phyloP scores from a whole-genome alignment of 176 grass and related monocot genomes.

The Cenchrus purpureus region DNA sequence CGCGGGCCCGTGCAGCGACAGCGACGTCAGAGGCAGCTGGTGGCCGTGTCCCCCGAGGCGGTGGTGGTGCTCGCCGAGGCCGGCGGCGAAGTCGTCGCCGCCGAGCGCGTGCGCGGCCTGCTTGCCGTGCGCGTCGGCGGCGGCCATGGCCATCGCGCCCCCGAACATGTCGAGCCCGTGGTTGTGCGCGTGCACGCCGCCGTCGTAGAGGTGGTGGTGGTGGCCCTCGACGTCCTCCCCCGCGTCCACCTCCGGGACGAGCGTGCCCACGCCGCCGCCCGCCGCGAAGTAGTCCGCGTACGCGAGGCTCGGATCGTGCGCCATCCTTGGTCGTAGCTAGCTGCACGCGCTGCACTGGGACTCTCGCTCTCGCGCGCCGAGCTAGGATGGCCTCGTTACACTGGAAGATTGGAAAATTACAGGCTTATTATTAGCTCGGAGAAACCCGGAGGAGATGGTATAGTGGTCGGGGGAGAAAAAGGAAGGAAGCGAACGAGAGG shows the following conservation, averaged over 20 bases:
- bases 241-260: constrained; percentile 54
- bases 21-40: constrained; percentile 33
- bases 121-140: constrained; percentile 24
- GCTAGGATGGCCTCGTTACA: not conserved
- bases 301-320: constrained; percentile 65
- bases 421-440: not conserved
- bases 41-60: not conserved
- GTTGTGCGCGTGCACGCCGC: constrained; percentile 48
- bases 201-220: constrained; percentile 32
- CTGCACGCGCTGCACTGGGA: not conserved
- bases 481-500: not conserved
- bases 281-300: constrained; percentile 65
- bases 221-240: constrained; percentile 29
- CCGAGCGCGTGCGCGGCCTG: constrained; percentile 25
- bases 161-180: constrained; percentile 60
- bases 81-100: not conserved
- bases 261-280: constrained; percentile 21
- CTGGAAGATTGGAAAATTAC: not conserved
- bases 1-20: constrained; percentile 49
- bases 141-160: not conserved
- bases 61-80: constrained; percentile 30
- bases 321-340: constrained; percentile 13
- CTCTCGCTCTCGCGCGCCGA: not conserved
- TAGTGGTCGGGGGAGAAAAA: not conserved
- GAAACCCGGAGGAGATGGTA: not conserved